Base-by-base conservation (phyloP, 495 filamentous ascomycete species). In the Annulohypoxylon moriforme region DNA sequence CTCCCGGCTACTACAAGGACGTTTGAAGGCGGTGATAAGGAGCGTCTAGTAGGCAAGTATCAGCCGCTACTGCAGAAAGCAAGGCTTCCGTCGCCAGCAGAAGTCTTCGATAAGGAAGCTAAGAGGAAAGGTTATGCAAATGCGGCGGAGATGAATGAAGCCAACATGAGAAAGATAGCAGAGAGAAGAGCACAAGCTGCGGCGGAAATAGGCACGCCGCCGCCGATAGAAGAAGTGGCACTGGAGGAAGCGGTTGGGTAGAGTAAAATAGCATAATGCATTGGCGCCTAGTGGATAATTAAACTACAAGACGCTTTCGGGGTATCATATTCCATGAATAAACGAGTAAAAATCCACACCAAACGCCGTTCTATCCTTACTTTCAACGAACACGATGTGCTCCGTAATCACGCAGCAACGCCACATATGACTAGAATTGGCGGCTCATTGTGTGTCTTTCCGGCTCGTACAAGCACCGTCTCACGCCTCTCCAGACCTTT, bases 401-500 rank as follows among this genome's bases (percentile, higher is more conserved):
- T 64, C 18, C 22, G 13, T 3, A 34, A 18, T 31, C 16, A 49
- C 14, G 6, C 34, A 14, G 13, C 11, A 0, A 14, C 56, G 14
- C n/a, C 33, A 52, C n/a, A 16, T 25, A 20, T 24, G 46, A 2
- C 56, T 63, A 63, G 18, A 20, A 25, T 33, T 34, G 33, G 31
- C 53, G 52, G n/a, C 59, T 63, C 22, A 34, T 52, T 22, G 53
- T 64, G 57, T 20, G 31, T 67, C 47, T 81, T 3, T 53, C 73
- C 85, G 87, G 42, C 79, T 94, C 93, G 76, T 91, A 94, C 58
- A 96, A 82, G 82, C 92, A 97, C 44, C 84, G 88, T 53, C 90
- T 85, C 14, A 88, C 88, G 4, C 92, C 93, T 67, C 91, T 88
- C 92, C 92, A 96, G n/a, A 97, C 93, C 71, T 87, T 86, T 75